These are phyloP conservation scores for Canariomyces notabilis DNA, from an alignment of 2,329 filamentous ascomycete species.

Conservation along the genomic window DNA sequence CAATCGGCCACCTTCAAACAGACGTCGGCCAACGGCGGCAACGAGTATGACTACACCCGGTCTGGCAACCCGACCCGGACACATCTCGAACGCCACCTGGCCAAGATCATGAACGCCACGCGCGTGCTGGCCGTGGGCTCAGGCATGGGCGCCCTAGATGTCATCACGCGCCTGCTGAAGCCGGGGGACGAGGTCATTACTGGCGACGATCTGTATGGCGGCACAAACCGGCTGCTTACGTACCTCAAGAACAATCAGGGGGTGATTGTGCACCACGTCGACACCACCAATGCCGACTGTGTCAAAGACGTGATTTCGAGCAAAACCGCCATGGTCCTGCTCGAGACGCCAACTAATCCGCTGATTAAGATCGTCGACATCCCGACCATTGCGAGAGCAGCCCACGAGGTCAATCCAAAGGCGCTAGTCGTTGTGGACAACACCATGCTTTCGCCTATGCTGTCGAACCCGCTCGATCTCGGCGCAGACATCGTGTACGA, in stretches of 20 bases:
- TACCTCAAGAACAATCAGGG: conserved; percentile 85
- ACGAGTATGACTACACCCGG: conserved; percentile 96
- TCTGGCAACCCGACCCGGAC: conserved; percentile 96
- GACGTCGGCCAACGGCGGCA: conserved; percentile 69
- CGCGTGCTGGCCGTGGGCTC: conserved; percentile 90
- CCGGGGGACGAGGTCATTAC: conserved; percentile 97
- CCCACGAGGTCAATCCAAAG: conserved; percentile 71
- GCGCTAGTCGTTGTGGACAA: conserved; percentile 93
- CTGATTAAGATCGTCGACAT: conserved; percentile 98
- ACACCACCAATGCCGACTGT: conserved; percentile 74
- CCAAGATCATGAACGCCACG: conserved; percentile 97
- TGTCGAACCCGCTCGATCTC: conserved; percentile 88
- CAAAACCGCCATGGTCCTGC: conserved; percentile 91
- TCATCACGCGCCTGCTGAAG: conserved; percentile 83
- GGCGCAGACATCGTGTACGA: conserved; percentile 97
- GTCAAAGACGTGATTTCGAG: conserved; percentile 64
- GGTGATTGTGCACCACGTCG: conserved; percentile 92
- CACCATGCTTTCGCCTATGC: conserved; percentile 95
- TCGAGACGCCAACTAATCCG: conserved; percentile 96
- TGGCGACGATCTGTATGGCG: conserved; percentile 93
- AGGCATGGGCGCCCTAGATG: conserved; percentile 95
- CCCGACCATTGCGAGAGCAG: conserved; percentile 66
- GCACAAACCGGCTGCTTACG: conserved; percentile 87
- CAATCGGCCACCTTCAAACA: conserved; percentile 99
- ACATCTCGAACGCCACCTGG: conserved; percentile 91